Base-by-base conservation (phyloP, 2,329 filamentous ascomycete genomes). In the Myriosclerotinia scirpicola region DNA sequence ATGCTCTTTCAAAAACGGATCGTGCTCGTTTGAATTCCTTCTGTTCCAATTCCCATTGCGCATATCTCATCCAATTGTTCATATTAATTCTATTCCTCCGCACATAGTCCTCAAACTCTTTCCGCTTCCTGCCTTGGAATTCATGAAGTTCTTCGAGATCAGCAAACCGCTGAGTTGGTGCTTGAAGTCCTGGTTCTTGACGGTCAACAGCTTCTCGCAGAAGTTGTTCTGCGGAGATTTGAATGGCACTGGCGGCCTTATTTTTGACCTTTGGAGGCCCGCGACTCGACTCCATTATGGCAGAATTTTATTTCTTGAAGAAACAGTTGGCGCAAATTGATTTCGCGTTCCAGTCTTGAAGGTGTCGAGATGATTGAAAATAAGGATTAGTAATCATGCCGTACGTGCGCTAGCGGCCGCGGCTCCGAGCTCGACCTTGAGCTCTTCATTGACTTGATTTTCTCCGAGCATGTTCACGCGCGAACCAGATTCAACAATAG, bases 51-150 rank as follows among this genome's bases (percentile, higher is more conserved):
- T 99, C 95, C 92, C 93, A 99, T 73, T 91, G 87, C 66, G 95
- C 94, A 83, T 99, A 99, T 75, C 93, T 91, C 85, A 95, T 92
- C 95, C 95, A 99, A 80, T 98, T 98, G 83, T 96, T 96, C 85
- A 98, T 93, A 76, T 96, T 97, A 77, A 97, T 85, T 75, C 94
- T 83, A 77, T 98, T 98, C 71, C 95, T 90, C 71, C 93, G 89
- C 68, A 98, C 92, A 89, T 98, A 98, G 82, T 97, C 92, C 80
- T 99, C 95, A 74, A 97, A 99, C 76, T 97, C 95, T 79, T 93
- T 95, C 73, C 95, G 86, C 81, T 98, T 98, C 71, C 95, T 87
- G 65, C 93, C 94, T 79, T 99, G 95, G 79, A 91, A 97, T 80
- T 98, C 95, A 81, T 98, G 94, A 58, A 99, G 87, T 82, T 99